A percentile compares a stretch with the other conserved stretches of the same genome.
These are phyloP conservation scores for Aspergillus conjunctus DNA, from an alignment of 495 filamentous ascomycete species.

Conservation along the genomic window DNA sequence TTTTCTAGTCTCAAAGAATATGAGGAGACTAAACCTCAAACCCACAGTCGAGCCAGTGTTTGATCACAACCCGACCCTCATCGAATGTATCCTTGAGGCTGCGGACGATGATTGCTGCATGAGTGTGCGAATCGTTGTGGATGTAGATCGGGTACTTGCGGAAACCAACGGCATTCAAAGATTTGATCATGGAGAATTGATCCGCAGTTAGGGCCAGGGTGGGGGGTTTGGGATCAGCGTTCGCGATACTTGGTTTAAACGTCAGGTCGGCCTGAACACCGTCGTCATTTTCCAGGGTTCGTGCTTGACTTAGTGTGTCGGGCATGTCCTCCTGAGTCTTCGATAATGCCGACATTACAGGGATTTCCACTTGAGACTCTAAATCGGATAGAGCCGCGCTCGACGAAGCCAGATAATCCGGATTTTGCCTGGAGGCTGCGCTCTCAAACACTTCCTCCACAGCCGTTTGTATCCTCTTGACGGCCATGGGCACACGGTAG, in stretches of 20 bases:
- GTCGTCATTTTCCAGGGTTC: neutral
- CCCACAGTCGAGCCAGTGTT: slow-evolving; percentile 77
- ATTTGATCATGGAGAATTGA: slow-evolving; percentile 81
- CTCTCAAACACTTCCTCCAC: slow-evolving; percentile 76
- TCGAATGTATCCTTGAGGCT: slow-evolving; percentile 60
- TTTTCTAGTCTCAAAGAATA: neutral
- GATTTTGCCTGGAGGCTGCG: slow-evolving; percentile 60
- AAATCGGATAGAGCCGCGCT: slow-evolving; percentile 8
- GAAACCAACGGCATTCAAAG: slow-evolving; percentile 73
- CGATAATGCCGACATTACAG: neutral
- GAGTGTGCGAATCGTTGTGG: slow-evolving; percentile 74
- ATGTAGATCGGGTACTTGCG: slow-evolving; percentile 86
- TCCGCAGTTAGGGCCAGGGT: slow-evolving; percentile 74
- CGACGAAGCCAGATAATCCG: slow-evolving; percentile 58
- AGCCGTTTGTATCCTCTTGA: slow-evolving; percentile 67
- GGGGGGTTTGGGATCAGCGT: slow-evolving; percentile 47
- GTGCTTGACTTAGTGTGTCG: neutral
- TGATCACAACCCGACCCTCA: slow-evolving; percentile 77
- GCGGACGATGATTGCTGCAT: slow-evolving; percentile 89
- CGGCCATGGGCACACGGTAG: slow-evolving; percentile 76
- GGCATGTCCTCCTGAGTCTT: slow-evolving; percentile 1
- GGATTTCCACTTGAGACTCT: slow-evolving; percentile 3
- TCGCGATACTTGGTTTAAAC: neutral
- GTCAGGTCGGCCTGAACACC: neutral
- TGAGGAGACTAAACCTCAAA: slow-evolving; percentile 59